Evolutionary conservation across 305 asterid genomes (phyloP), one percentile per base, ranked within the genome.

Genomic region (Fraxinus greggii): DNA sequence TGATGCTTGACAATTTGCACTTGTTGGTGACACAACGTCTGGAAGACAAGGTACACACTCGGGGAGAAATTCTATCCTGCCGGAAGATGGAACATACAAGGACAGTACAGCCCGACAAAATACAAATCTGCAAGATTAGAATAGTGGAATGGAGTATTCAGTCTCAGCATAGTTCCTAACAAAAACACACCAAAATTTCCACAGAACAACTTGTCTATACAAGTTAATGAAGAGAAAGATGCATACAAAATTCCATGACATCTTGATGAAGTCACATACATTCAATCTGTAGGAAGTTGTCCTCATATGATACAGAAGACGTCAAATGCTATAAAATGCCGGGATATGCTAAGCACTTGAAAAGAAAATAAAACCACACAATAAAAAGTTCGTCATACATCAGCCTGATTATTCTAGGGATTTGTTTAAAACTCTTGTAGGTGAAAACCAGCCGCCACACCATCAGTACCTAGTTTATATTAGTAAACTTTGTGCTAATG

Each of bases 31-130:
- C 82, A 90, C 81, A 61, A 79, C 80, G 61, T 92, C 97, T 3
- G 97, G 99, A 8, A 95, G 97, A 83, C 84, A 72, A 70, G 98
- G 99, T 86, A 86, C 76, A 89, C 98, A 93, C 82, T 91, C 97
- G 0, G 99, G 99, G 73, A 84, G 77, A 80, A 78, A 92, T 33
- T 92, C 98, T 31, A 78, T 82, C 95, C 91, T 88, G 36, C 88
- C 61, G 83, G 75, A 86, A 70, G 91, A 92, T 56, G 92, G 88
- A 42, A 92, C 80, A 70, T 88, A 86, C 13, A 88, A 81, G 23
- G 91, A 86, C 75, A 95, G 80, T 81, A 89, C 95, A 33, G 97
- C 91, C 81, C 97, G 92, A 73, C 93, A 92, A 84, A 95, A 93
- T 77, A 95, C 80, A 88, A 95, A 95, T 90, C 99, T 95, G 97